A percentile compares a stretch with the other conserved stretches of the same genome.
Evolutionary conservation across 1,139 yeast genomes (phyloP).

Genomic region (Groenewaldozyma sp.): DNA sequence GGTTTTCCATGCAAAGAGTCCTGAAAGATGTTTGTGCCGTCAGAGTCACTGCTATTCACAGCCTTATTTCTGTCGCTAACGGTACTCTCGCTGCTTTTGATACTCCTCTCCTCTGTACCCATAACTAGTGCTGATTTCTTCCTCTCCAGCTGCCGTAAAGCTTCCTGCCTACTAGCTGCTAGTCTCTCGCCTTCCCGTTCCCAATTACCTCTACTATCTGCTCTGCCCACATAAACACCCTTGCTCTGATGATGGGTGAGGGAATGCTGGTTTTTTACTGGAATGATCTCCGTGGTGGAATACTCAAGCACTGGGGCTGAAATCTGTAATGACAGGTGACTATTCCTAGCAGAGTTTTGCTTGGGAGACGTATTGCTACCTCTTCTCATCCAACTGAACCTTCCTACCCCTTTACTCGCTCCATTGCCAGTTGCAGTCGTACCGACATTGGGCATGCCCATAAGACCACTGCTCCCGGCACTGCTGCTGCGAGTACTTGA

Average conservation of each 20-base stretch:
- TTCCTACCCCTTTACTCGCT: conserved; percentile 2
- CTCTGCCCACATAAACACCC: no score
- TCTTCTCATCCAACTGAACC: conserved; percentile 7
- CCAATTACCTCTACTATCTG: no score
- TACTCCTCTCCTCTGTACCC: no score
- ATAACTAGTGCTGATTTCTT: neutral
- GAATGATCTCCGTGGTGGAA: conserved; percentile 20
- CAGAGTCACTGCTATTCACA: no score
- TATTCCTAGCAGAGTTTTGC: neutral
- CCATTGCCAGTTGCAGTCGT: neutral
- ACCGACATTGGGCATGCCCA: no score
- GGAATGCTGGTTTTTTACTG: conserved; percentile 4
- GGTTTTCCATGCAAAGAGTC: no score
- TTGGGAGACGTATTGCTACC: neutral
- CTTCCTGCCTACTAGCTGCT: neutral
- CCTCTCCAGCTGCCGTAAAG: neutral
- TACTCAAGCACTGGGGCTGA: conserved; percentile 21
- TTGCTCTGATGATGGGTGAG: no score
- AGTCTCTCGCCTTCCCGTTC: no score
- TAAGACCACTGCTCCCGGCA: neutral
- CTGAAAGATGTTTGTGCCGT: no score
- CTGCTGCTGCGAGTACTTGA: conserved; percentile 1
- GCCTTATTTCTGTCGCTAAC: no score
- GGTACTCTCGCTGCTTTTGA: no score
- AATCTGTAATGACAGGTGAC: conserved; percentile 12